Percentiles rank a stretch among this genome's conserved stretches.
phyloP scores from a whole-genome alignment of 176 grass and related monocot species.

The Microstegium vimineum region DNA sequence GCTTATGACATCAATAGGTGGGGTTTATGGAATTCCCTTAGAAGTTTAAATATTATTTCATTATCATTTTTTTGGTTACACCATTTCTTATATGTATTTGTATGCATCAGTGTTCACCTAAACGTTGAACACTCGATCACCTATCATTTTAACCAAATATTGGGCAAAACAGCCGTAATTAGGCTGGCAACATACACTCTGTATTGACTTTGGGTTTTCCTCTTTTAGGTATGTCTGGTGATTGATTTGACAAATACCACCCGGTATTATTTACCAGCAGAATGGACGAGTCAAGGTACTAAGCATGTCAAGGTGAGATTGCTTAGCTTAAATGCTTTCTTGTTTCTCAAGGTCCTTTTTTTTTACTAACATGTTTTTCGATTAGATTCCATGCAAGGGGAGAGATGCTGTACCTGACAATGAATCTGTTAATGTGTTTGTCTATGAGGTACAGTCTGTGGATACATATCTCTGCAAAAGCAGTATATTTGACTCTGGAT shows the following conservation, averaged over 20 bases:
- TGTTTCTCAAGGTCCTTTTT: background rate
- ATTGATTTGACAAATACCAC: conserved; percentile 97
- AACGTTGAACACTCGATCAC: too few species aligned
- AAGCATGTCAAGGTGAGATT: conserved; percentile 89
- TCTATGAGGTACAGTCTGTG: conserved; percentile 58
- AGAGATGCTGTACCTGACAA: conserved; percentile 90
- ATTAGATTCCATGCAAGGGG: conserved; percentile 89
- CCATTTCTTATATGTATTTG: background rate
- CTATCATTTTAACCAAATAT: too few species aligned
- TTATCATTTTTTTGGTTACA: background rate
- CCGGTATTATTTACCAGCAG: conserved; percentile 66
- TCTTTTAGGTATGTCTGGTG: conserved; percentile 80
- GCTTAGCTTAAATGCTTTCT: background rate
- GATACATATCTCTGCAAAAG: background rate
- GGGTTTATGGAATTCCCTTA: background rate
- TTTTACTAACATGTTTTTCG: conserved; percentile 14
- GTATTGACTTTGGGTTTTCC: background rate
- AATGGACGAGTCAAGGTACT: conserved; percentile 80
- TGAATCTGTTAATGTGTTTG: conserved; percentile 80
- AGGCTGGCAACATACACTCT: background rate
- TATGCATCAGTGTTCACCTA: too few species aligned
- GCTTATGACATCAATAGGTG: background rate
- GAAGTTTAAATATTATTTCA: background rate
- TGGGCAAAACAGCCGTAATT: too few species aligned
- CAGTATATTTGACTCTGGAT: background rate